Conservation (phyloP, 2,329 filamentous ascomycete species). For the Penicillium frequentans region DNA sequence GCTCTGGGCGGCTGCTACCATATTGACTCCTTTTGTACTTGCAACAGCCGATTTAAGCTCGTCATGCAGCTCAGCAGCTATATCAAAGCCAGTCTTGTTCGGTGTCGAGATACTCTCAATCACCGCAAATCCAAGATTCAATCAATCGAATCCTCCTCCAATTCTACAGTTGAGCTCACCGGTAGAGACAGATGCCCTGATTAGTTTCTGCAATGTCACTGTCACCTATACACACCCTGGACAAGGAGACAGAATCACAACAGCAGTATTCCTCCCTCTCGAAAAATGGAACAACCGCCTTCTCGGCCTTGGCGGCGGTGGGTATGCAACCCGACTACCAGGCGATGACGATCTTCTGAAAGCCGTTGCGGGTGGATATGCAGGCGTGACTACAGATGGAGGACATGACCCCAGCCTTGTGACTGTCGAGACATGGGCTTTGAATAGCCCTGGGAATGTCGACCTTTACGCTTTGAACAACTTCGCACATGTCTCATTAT, state of each 20-base stretch:
- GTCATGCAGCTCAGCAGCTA: neutral
- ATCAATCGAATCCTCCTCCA: neutral
- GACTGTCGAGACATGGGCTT: conserved; percentile 12
- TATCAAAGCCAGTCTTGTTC: neutral
- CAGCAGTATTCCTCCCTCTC: conserved; percentile 33
- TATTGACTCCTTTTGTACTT: neutral
- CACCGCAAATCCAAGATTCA: neutral
- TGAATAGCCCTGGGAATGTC: conserved; percentile 28
- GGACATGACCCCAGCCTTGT: neutral
- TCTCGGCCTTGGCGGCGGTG: conserved; percentile 40
- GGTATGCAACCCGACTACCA: conserved; percentile 13
- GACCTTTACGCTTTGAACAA: conserved; percentile 34
- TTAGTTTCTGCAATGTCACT: conserved; percentile 23
- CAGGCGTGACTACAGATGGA: conserved; percentile 20
- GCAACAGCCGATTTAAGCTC: neutral
- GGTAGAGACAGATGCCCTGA: neutral
- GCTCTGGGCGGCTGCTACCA: neutral
- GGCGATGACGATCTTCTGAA: neutral
- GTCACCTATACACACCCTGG: conserved; percentile 40
- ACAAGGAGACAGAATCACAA: conserved; percentile 32
- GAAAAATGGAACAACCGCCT: conserved; percentile 39
- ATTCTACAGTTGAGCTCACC: neutral
- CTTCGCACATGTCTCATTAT: conserved; percentile 32
- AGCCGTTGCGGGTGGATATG: conserved; percentile 13
- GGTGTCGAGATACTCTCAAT: neutral